Percentiles rank a stretch among this genome's conserved stretches.
Evolutionary conservation across 371 early-diverging fungal genomes (phyloP).

Genomic region (Mucor saturninus): DNA sequence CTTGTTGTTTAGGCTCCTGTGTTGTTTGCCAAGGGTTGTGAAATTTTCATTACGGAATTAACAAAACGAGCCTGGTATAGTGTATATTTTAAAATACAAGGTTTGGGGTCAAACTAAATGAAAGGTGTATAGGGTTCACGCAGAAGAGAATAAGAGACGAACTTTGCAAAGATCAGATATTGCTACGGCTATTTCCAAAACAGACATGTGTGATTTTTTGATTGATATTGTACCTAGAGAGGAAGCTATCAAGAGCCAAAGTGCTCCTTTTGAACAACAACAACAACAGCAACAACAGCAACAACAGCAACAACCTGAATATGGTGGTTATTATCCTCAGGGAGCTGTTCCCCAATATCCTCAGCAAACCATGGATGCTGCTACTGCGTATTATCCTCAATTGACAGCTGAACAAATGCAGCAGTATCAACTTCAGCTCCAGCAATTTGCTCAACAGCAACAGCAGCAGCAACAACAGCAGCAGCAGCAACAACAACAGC

Average conservation of each 20-base stretch:
- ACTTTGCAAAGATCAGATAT: conserved; percentile 97
- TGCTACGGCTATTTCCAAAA: conserved; percentile 91
- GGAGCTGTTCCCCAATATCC: conserved; percentile 20
- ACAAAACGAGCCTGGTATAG: conserved; percentile 92
- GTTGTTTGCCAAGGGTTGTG: conserved; percentile 96
- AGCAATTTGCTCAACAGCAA: conserved; percentile 29
- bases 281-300: conserved; percentile 23
- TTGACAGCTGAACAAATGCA: conserved; percentile 30
- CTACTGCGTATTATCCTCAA: conserved; percentile 10
- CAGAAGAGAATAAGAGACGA: conserved; percentile 98
- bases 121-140: conserved; percentile 74
- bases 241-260: conserved; percentile 52
- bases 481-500: conserved; percentile 19
- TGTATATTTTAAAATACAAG: background rate
- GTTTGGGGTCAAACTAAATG: background rate
- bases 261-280: conserved; percentile 35
- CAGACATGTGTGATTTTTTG: conserved; percentile 98
- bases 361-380: conserved; percentile 15
- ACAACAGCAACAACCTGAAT: conserved; percentile 28
- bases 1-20: conserved; percentile 77
- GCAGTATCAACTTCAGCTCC: conserved; percentile 29
- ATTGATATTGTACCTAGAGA: conserved; percentile 98
- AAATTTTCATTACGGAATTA: conserved; percentile 96
- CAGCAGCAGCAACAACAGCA: conserved; percentile 24
- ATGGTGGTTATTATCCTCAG: conserved; percentile 24